Evolutionary conservation across 2,329 filamentous ascomycete genomes (phyloP), one percentile per base, ranked within the genome.

Genomic region (Dactylella cylindrospora): DNA sequence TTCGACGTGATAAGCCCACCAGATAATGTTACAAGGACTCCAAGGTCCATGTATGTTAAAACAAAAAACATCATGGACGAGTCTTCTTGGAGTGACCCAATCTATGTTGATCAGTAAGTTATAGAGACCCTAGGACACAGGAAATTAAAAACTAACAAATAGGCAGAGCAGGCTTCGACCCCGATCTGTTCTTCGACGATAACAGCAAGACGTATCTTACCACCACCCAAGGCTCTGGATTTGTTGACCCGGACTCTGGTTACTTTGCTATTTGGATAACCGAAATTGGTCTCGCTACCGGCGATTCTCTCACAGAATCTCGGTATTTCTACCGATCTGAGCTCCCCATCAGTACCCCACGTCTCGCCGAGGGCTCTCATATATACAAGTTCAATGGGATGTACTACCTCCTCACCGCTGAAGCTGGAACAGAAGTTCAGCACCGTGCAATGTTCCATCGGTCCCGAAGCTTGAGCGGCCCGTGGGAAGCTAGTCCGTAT

Each of bases 381-480:
- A 67, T 83, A 2, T 82, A 82, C 70, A 80, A 79, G 70, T 75
- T 78, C 35, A 77, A 78, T 29, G 79, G 77, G 5, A 81, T 76
- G 74, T 84, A 83, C 65, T 83, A 83, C 66, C 74, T 83, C 5
- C 71, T 83, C 4, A 81, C 78, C 0, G 80, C 80, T 2, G 80
- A 83, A 67, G 80, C 80, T 20, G 81, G 81, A 4, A 84, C 81
- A 0, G 82, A 77, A 3, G 81, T 80, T 59, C 76, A 78, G 0
- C 83, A 86, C 66, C 78, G 80, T 2, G 79, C 78, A 67, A 85
- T 82, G 22, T 76, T 86, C 2, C 73, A 83, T 60, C 74, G 79
- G 45, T 74, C 77, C 4, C 68, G 74, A 49, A 66, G 77, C 69
- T 70, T 82, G 9, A 31, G 80, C 74, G 83, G 83, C 0, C 82